phyloP scores from a whole-genome alignment of 176 grass and related monocot genomes.

The Melocanna baccifera region DNA sequence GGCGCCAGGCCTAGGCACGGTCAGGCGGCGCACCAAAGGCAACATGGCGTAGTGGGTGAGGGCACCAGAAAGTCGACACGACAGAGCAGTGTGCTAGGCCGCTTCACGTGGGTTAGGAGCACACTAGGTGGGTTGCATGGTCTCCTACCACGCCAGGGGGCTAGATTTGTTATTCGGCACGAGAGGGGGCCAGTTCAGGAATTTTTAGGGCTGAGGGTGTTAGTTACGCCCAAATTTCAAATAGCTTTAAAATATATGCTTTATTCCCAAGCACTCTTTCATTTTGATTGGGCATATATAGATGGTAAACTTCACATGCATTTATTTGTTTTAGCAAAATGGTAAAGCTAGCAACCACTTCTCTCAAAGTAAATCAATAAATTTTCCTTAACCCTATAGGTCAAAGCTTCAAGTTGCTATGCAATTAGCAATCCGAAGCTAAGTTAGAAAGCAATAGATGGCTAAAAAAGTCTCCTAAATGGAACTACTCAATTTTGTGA shows the following conservation, averaged over 20 bases:
- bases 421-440: neutral
- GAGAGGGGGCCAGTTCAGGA: too few relatives aligned
- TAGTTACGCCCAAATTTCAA: too few relatives aligned
- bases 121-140: too few relatives aligned
- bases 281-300: neutral
- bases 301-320: conserved; percentile 4
- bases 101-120: too few relatives aligned
- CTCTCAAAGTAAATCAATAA: conserved; percentile 22
- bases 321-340: neutral
- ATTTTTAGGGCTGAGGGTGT: too few relatives aligned
- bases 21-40: too few relatives aligned
- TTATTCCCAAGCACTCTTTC: conserved; percentile 6
- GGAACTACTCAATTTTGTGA: neutral
- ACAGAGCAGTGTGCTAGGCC: too few relatives aligned
- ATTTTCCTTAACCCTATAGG: conserved; percentile 5
- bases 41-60: too few relatives aligned
- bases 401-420: conserved; percentile 35
- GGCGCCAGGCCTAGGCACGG: too few relatives aligned
- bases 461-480: neutral
- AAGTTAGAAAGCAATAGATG: neutral
- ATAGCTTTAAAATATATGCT: neutral
- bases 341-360: neutral
- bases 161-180: too few relatives aligned
- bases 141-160: too few relatives aligned
- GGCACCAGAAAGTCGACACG: too few relatives aligned